A percentile compares a stretch with the other conserved stretches of the same genome.
These are phyloP conservation scores for Backusella westeae DNA, from an alignment of 192 early-diverging fungal species.

Conservation along the genomic window DNA sequence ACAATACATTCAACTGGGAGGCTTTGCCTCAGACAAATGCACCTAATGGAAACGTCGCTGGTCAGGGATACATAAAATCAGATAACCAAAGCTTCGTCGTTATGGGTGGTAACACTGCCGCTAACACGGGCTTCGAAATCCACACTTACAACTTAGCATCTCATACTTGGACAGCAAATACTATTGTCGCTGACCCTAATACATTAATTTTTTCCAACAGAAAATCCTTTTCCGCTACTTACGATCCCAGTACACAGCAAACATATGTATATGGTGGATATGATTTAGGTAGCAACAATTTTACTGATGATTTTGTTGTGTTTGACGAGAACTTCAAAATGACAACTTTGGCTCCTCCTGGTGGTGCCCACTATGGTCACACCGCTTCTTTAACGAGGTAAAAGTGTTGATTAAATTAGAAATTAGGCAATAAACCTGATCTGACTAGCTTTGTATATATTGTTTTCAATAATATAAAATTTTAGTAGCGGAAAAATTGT, in stretches of 20 bases:
- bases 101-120: slow-evolving; percentile 8
- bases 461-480: background rate
- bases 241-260: background rate
- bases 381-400: slow-evolving; percentile 22
- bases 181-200: background rate
- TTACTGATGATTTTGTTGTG: slow-evolving; percentile 9
- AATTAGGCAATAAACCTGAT: background rate
- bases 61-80: slow-evolving; percentile 12
- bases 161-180: slow-evolving; percentile 2
- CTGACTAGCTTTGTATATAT: background rate
- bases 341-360: background rate
- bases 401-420: background rate
- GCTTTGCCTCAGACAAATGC: slow-evolving; percentile 13
- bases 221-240: slow-evolving; percentile 17
- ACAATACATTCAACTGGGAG: slow-evolving; percentile 10
- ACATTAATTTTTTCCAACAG: background rate
- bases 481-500: slow-evolving; percentile 28
- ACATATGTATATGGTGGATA: slow-evolving; percentile 25
- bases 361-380: background rate
- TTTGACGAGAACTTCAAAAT: slow-evolving; percentile 6
- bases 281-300: background rate
- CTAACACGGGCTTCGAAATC: background rate
- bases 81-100: slow-evolving; percentile 5
- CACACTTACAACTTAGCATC: slow-evolving; percentile 8
- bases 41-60: background rate